Conservation (phyloP, 441 rosid species). For the Populus trichocarpa region DNA sequence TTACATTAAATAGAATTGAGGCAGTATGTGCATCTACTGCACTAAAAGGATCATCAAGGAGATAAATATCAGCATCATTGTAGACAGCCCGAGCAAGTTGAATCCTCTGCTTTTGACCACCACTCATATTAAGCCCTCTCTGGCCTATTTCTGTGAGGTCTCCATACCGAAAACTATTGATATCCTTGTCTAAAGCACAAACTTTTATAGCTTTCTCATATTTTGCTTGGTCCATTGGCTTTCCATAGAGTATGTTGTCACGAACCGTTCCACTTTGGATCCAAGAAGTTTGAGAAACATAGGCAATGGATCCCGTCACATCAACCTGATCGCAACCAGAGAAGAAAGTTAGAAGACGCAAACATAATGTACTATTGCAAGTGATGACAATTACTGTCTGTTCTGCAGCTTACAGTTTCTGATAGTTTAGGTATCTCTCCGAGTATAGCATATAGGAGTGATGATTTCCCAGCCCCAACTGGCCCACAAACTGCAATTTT, state of each 20-base stretch:
- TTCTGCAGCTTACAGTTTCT: conserved; percentile 56
- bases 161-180: conserved; percentile 56
- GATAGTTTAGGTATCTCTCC: conserved; percentile 76
- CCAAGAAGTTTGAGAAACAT: conserved; percentile 93
- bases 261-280: conserved; percentile 86
- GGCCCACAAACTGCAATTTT: conserved; percentile 85
- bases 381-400: not conserved
- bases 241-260: conserved; percentile 78
- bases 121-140: conserved; percentile 90
- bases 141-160: conserved; percentile 95
- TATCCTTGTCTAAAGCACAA: conserved; percentile 80
- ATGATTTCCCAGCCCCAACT: conserved; percentile 89
- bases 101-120: conserved; percentile 94
- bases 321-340: conserved; percentile 41
- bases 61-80: conserved; percentile 74
- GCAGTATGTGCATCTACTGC: conserved; percentile 90
- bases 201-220: conserved; percentile 60
- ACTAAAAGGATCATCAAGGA: conserved; percentile 84
- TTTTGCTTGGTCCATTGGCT: conserved; percentile 55
- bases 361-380: not conserved
- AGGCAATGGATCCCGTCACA: conserved; percentile 62
- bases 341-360: conserved; percentile 13
- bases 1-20: conserved; percentile 66
- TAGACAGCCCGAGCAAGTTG: conserved; percentile 92
- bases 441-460: conserved; percentile 66